A percentile compares a stretch with the other conserved stretches of the same genome.
These are phyloP conservation scores for Cryoendolithus antarcticus DNA, from an alignment of 2,329 filamentous ascomycete genomes.

Conservation along the genomic window DNA sequence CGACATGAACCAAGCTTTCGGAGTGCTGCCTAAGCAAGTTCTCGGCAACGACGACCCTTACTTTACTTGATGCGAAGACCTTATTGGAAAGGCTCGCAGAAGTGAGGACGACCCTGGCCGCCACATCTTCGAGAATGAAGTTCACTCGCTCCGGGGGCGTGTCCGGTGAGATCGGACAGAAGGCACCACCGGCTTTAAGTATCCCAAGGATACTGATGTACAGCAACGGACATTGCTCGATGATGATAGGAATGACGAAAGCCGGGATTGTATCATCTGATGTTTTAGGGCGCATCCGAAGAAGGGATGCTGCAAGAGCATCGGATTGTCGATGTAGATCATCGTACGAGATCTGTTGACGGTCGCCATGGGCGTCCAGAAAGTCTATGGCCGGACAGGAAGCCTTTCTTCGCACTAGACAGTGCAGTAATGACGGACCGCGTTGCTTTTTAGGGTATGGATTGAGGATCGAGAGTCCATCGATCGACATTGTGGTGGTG, in stretches of 20 bases:
- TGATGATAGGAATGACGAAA: conserved; percentile 57
- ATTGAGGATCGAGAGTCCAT: conserved; percentile 38
- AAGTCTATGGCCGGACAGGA: conserved; percentile 50
- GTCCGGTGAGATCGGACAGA: conserved; percentile 73
- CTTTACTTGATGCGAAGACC: conserved; percentile 8
- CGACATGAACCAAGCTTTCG: background rate
- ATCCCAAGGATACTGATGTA: conserved; percentile 69
- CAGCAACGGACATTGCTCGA: conserved; percentile 64
- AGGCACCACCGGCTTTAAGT: conserved; percentile 69
- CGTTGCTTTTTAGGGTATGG: conserved; percentile 37
- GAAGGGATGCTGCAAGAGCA: conserved; percentile 33
- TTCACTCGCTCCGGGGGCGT: conserved; percentile 62
- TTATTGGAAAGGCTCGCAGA: conserved; percentile 31
- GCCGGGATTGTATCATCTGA: too few relatives aligned
- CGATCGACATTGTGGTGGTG: too few relatives aligned
- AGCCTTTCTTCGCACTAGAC: conserved; percentile 41
- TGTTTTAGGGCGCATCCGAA: too few relatives aligned
- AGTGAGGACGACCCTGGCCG: conserved; percentile 56
- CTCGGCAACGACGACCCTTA: conserved; percentile 28
- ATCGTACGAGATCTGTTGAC: conserved; percentile 45
- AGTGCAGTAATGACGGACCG: conserved; percentile 47
- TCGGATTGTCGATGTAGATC: conserved; percentile 49
- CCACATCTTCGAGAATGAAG: conserved; percentile 71
- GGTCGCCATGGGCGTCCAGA: conserved; percentile 36
- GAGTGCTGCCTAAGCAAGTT: conserved; percentile 1